Evolutionary conservation across 2,329 filamentous ascomycete genomes (phyloP), one percentile per base, ranked within the genome.

Genomic region (Aureobasidium sp.): DNA sequence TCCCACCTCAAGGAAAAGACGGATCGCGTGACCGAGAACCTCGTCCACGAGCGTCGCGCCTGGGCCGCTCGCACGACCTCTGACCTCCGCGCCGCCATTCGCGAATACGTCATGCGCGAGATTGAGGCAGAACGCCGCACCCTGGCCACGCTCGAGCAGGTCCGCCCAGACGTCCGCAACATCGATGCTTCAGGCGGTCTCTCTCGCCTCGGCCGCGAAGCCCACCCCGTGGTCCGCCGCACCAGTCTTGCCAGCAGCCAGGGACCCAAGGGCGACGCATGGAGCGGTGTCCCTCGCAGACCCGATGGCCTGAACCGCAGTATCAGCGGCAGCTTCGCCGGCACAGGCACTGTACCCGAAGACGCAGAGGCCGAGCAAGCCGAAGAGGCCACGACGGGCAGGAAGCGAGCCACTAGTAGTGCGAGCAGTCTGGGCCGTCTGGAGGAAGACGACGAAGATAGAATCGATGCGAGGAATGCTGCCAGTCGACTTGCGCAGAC

Each of bases 221-320:
- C 89, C 17, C 91, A 96, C 73, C 93, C 94, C 2, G 78, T 86
- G 5, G 77, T 78, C 34, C 85, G 94, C 61, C 86, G 93, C 64
- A 77, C 87, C 29, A 93, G 86, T 74, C 77, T 97, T 67, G 89
- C 90, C 17, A 89, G 90, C 51, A 94, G 89, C 70, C 94, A 99
- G 76, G 94, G 94, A 0, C 93, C 94, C 55, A 96, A 96, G 78
- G 94, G 94, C n/a, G 94, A 99, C 74, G 88, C 94, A 17, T 99
- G 94, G 94, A 96, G 91, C 70, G 94, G 94, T 63, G 91, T 97
- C 31, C 90, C 92, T 39, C 84, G 94, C 65, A 84, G 90, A 61
- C 86, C 87, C 34, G 90, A 96, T 68, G 87, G 86, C n/a, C 76
- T 91, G 62, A 88, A 84, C 70, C 83, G 91, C 68, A 92, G 87